Conservation (phyloP, 306 rosid genomes). For the Citrullus mucosospermus region DNA sequence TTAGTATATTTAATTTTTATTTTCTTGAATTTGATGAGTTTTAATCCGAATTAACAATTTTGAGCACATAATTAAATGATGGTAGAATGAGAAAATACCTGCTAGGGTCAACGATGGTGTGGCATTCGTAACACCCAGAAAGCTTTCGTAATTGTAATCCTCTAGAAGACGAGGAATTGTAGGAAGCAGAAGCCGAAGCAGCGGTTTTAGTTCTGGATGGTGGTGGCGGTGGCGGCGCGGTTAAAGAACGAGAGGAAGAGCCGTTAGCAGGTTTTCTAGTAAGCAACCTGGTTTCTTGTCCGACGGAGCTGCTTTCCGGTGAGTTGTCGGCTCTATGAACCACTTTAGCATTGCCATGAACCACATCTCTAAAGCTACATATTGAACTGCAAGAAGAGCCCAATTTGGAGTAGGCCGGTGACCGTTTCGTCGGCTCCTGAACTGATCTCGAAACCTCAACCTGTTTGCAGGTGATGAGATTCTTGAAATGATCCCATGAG, state of each 20-base stretch:
- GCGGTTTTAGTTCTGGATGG: constrained; percentile 34
- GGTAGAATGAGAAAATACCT: constrained; percentile 23
- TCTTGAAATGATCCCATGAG: constrained; percentile 94
- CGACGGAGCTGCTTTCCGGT: constrained; percentile 75
- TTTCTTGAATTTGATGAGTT: too few relatives aligned
- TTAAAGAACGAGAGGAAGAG: constrained; percentile 20
- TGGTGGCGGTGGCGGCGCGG: constrained; percentile 11
- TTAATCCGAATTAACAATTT: too few relatives aligned
- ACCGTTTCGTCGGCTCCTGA: constrained; percentile 51
- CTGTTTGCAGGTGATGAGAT: constrained; percentile 71
- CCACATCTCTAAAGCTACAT: constrained; percentile 82
- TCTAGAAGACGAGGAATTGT: constrained; percentile 40
- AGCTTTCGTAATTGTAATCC: constrained; percentile 89
- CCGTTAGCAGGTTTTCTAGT: constrained; percentile 28
- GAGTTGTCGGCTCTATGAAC: constrained; percentile 80
- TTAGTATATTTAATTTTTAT: too few relatives aligned
- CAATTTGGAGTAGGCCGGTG: constrained; percentile 37
- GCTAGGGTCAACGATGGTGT: constrained; percentile 83
- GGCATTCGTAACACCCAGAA: constrained; percentile 96
- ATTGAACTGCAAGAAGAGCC: constrained; percentile 91
- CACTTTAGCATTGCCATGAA: constrained; percentile 71
- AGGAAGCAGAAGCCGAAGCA: not conserved
- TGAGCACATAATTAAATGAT: too few relatives aligned
- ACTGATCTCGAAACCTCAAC: constrained; percentile 45
- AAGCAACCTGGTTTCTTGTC: constrained; percentile 58